Conservation (phyloP, 1,139 yeast species). For the Pichia terricola region DNA sequence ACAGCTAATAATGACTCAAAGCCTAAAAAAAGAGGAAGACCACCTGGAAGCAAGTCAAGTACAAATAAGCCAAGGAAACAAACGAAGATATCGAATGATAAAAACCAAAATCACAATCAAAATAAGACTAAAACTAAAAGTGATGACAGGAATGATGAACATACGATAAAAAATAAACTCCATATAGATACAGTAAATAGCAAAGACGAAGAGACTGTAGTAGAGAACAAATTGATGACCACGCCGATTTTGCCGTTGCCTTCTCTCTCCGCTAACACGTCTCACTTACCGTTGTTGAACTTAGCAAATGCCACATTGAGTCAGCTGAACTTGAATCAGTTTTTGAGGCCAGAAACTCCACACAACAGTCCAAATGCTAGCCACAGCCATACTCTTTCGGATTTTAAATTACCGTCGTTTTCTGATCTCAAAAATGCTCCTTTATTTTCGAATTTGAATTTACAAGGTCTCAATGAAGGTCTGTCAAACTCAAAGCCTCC, state of each 20-base stretch:
- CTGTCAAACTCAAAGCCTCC: slow-evolving; percentile 4
- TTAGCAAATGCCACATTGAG: slow-evolving; percentile 10
- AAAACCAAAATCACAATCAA: slow-evolving; percentile 1
- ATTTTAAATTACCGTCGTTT: slow-evolving; percentile 9
- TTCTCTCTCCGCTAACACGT: background rate
- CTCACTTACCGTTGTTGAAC: slow-evolving; percentile 7
- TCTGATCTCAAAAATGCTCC: slow-evolving; percentile 8
- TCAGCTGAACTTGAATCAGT: slow-evolving; percentile 1
- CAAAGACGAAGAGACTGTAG: background rate
- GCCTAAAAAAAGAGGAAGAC: slow-evolving; percentile 6
- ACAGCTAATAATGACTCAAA: background rate
- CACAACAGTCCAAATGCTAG: background rate
- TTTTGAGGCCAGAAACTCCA: background rate
- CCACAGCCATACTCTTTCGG: background rate
- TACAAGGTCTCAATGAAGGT: background rate
- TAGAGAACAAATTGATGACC: too few species aligned
- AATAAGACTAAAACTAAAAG: background rate
- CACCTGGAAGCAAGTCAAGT: background rate
- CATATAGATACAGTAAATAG: background rate
- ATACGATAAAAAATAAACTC: background rate
- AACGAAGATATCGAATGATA: background rate
- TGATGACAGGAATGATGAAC: background rate
- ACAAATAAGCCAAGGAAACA: too few species aligned
- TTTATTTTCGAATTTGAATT: background rate
- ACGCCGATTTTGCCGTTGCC: slow-evolving; percentile 1